Evolutionary conservation across 306 rosid genomes (phyloP), one percentile per base, ranked within the genome.

Genomic region (Medicago ruthenica): DNA sequence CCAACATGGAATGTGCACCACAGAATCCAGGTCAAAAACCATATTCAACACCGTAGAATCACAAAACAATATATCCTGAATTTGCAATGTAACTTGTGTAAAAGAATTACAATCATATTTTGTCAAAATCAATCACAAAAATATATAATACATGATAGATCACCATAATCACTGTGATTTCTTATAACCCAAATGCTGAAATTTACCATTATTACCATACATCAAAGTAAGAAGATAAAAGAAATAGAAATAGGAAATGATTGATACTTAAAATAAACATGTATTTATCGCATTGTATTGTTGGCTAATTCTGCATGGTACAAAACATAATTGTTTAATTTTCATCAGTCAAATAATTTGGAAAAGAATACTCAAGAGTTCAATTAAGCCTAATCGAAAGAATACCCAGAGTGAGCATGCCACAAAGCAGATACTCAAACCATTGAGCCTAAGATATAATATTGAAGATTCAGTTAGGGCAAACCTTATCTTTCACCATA

Each of bases 401-500:
- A 74, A 7, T 34, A 27, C 41, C 70, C 24, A 76, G 54, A 71
- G 48, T 70, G 57, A 75, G 61, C 17, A 73, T 55, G 55, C 14
- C 74, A 79, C 50, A 45, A 37, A 44, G 74, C 67, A 41, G 68
- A 21, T 44, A 11, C 62, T 57, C 70, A 31, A 51, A 67, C 71
- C 7, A 18, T 18, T 51, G 53, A 53, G 67, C 15, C 70, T 17
- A 80, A 48, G 50, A 72, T 60, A 81, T 71, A 39, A 81, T 31
- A 81, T 50, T 74, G 80, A 63, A 80, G 61, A 81, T 58, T 68
- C 73, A 44, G 80, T 71, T 62, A 71, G 67, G 71, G 59, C 89
- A 77, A 83, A 96, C 99, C 98, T 92, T 96, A 57, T 96, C 96
- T 85, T 92, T 96, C 87, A 96, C 99, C 97, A 85, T 96, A 82